Evolutionary conservation across 2,329 filamentous ascomycete genomes (phyloP), one percentile per base, ranked within the genome.

Genomic region (Xylariaceae sp.): DNA sequence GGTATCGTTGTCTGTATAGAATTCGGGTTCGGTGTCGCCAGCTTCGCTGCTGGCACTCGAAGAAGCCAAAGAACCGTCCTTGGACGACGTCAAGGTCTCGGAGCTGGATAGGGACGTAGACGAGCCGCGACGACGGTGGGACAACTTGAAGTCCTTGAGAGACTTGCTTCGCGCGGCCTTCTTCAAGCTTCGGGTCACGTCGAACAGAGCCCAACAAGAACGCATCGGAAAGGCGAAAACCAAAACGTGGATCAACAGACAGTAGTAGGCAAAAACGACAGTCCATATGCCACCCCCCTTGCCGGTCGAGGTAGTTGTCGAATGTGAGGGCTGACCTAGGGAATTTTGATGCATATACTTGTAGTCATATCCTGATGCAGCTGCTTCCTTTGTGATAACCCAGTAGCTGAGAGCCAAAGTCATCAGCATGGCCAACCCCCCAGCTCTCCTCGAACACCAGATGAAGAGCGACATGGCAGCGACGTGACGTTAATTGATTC

Each of bases 191-290:
- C 73, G 72, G 16, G 83, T 84, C 51, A 88, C 77, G 65, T 81
- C 80, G 76, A 81, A 81, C 48, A 87, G 78, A 16, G 84, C 81
- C 76, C 79, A 88, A 71, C 81, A 84, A 20, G 85, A 82, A 56
- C 86, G 81, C 5, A 87, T 66, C 20, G 86, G 84, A 63, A 90
- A 89, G 29, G 80, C 70, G 60, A 84, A 82, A 64, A 88, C 85
- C 51, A 89, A 75, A 51, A 85, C 54, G 70, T 90, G 88, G 53
- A 89, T 81, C 32, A 88, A 69, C 18, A 89, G 75, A 50, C 82
- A 85, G 72, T 89, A 90, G 66, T 84, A 85, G 48, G 85, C 79
- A 65, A 87, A 88, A 26, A 84, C 29, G 47, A 77, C 70, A 14
- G 81, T 82, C 76, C 75, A 83, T 46, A 78, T 66, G 29, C 81